These are phyloP conservation scores for Digitaria exilis DNA, from an alignment of 202 grass and related monocot species.

Conservation along the genomic window DNA sequence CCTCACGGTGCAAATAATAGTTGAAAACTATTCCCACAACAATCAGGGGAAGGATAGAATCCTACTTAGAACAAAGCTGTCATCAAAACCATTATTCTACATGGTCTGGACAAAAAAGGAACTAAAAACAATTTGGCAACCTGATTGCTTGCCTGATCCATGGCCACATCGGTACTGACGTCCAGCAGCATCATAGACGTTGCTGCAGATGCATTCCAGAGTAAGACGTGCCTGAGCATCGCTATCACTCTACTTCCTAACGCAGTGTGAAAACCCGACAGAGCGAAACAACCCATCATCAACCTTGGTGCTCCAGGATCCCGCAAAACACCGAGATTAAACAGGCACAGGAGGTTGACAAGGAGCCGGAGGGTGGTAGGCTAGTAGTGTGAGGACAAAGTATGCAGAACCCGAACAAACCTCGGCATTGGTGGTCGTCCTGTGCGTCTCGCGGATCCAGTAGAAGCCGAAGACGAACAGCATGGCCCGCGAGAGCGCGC, in stretches of 20 bases:
- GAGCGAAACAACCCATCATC: not conserved
- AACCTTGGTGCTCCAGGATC: not conserved
- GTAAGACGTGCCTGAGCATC: not conserved
- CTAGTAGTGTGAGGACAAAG: not conserved
- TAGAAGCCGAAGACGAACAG: constrained; percentile 89
- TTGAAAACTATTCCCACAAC: not conserved
- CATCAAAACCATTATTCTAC: not conserved
- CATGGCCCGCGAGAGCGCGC: constrained; percentile 63
- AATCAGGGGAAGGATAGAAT: not conserved
- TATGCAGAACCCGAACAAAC: constrained; percentile 32
- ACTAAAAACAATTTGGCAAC: not conserved
- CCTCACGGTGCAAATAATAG: not conserved
- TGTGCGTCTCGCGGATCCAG: constrained; percentile 64
- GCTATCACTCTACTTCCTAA: not conserved
- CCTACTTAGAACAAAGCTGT: not conserved
- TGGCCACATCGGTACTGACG: not conserved
- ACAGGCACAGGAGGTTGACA: not conserved
- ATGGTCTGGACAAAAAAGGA: not conserved
- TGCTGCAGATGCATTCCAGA: not conserved
- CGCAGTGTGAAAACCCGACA: not conserved
- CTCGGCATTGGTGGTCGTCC: constrained; percentile 36
- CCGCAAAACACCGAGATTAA: not conserved
- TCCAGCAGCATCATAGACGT: constrained; percentile 6
- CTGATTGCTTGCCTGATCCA: not conserved
- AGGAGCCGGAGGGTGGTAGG: not conserved